phyloP scores from a whole-genome alignment of 2,329 filamentous ascomycete genomes.

The Lasiodiplodia theobromae region DNA sequence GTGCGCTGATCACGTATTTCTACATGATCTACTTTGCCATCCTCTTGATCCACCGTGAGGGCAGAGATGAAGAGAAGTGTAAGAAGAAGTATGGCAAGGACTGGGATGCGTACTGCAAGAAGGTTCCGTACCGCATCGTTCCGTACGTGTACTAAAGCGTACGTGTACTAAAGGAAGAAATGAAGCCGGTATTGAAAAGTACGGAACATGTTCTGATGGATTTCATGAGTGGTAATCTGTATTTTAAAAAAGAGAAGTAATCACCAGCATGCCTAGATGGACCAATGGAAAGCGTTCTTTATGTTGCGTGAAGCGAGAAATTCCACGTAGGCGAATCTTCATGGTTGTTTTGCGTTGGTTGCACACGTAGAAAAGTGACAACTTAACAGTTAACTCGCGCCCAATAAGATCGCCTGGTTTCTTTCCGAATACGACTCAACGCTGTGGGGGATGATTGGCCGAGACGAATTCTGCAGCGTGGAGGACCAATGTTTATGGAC shows the following conservation, averaged over 20 bases:
- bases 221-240: background rate
- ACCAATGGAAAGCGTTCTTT: background rate
- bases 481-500: slow-evolving; percentile 1
- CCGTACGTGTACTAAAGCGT: slow-evolving; percentile 78
- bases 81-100: slow-evolving; percentile 88
- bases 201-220: background rate
- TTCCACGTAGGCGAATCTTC: background rate
- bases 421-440: background rate
- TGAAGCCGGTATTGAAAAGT: background rate
- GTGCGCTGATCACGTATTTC: slow-evolving; percentile 90
- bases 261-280: background rate
- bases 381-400: background rate
- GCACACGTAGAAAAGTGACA: background rate
- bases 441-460: slow-evolving; percentile 7
- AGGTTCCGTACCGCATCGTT: slow-evolving; percentile 82
- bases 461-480: background rate
- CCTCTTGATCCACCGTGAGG: slow-evolving; percentile 83
- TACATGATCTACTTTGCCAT: slow-evolving; percentile 92
- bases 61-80: slow-evolving; percentile 91
- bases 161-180: slow-evolving; percentile 70
- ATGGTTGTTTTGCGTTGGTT: background rate
- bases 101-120: slow-evolving; percentile 86
- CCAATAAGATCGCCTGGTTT: background rate
- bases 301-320: background rate
- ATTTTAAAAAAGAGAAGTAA: background rate